phyloP scores from a whole-genome alignment of 352 stramenopile species.

The Phytophthora podocarpi region DNA sequence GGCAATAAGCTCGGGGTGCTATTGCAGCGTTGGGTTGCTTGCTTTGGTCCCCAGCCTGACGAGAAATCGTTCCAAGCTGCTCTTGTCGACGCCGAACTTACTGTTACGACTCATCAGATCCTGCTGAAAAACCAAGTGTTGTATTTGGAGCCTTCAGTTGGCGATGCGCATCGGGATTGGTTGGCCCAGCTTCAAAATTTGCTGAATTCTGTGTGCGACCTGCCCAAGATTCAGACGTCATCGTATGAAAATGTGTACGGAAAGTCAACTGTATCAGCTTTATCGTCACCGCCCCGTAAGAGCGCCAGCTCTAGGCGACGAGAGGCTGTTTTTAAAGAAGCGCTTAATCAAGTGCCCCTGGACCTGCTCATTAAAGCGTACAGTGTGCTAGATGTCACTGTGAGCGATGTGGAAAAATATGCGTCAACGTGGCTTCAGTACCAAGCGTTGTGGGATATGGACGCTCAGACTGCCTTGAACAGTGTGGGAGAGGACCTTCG shows the following conservation, averaged over 20 bases:
- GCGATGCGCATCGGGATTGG: conserved; percentile 89
- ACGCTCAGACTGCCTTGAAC: conserved; percentile 93
- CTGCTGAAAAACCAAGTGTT: conserved; percentile 97
- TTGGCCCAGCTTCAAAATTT: conserved; percentile 93
- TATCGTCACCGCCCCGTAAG: conserved; percentile 69
- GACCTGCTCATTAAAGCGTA: conserved; percentile 83
- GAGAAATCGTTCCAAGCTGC: conserved; percentile 61
- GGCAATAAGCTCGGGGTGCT: conserved; percentile 70
- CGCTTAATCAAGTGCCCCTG: conserved; percentile 56
- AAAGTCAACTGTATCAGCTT: conserved; percentile 59
- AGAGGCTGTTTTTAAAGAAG: conserved; percentile 78
- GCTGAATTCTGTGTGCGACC: conserved; percentile 93
- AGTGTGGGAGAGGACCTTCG: conserved; percentile 94
- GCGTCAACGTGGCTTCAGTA: conserved; percentile 98
- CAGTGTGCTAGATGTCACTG: conserved; percentile 68
- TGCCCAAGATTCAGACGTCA: conserved; percentile 90
- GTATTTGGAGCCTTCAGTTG: conserved; percentile 95
- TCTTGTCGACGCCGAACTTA: conserved; percentile 52
- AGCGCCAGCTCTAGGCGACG: conserved; percentile 58
- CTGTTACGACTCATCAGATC: conserved; percentile 89
- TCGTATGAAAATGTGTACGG: conserved; percentile 90
- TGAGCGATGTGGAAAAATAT: conserved; percentile 92
- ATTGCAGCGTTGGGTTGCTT: conserved; percentile 74
- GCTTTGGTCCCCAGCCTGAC: conserved; percentile 64
- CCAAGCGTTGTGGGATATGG: conserved; percentile 99